Base-by-base conservation (phyloP, 306 rosid species). In the Acmispon strigosus region DNA sequence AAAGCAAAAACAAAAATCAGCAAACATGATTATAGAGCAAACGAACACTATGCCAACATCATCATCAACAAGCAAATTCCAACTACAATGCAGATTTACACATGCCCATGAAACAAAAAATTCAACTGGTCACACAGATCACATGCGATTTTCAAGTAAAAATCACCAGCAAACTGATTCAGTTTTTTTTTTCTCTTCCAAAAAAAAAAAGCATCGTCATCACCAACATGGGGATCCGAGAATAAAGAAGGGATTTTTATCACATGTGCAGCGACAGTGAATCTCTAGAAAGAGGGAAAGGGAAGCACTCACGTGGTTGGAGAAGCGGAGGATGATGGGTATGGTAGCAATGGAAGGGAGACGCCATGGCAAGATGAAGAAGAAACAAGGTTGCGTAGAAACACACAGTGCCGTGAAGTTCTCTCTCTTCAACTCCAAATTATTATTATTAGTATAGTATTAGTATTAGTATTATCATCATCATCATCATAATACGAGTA, bases 311-410 rank as follows among this genome's bases (percentile, higher is more conserved):
- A 76, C 84, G 44, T 55, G 63, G 13, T 0, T 24, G 69, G 43
- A 51, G 76, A 79, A 79, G 49, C n/a, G 14, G 73, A 54, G 8
- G 61, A 54, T 34, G 69, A 73, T 55, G 60, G 78, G 64, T 67
- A 22, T 73, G 77, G 37, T 19, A 66, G 69, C 37, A 75, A 57
- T 69, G 14, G 73, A 74, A 51, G 10, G 65, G 22, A 62, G 69
- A 67, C 61, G 82, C 72, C 68, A 72, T 69, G n/a, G 59, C 17
- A 2, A 55, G 34, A n/a, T 17, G 15, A 19, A 59, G 44, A 34
- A 34, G 36, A 72, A 42, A 62, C 15, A 55, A 63, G 81, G 83
- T 85, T 79, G 85, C 89, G 86, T 82, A 85, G 74, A 73, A 48
- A 68, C 52, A 57, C 57, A 68, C 69, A 73, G 66, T 69, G 85